A percentile compares a stretch with the other conserved stretches of the same genome.
phyloP scores from a whole-genome alignment of 2,329 filamentous ascomycete genomes.

The Fonsecaea nubica region DNA sequence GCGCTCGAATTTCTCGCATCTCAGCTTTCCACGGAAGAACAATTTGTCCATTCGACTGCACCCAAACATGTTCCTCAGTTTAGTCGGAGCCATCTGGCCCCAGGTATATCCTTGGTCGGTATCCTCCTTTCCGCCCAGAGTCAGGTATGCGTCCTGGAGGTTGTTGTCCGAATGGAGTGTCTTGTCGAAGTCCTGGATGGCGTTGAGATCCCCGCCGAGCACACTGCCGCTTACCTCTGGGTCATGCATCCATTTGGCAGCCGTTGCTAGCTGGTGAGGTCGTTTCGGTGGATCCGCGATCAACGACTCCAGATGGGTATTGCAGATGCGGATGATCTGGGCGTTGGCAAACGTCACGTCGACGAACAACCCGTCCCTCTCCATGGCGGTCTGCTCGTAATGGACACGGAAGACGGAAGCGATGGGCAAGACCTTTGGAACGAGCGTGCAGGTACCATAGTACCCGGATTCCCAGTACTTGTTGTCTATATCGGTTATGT shows the following conservation, averaged over 20 bases:
- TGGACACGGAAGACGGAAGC: constrained; percentile 58
- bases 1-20: constrained; percentile 52
- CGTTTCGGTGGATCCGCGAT: constrained; percentile 57
- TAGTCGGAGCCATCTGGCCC: constrained; percentile 60
- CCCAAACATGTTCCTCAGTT: constrained; percentile 54
- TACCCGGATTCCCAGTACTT: constrained; percentile 53
- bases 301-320: constrained; percentile 65
- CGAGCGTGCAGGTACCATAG: constrained; percentile 62
- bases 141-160: constrained; percentile 61
- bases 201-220: constrained; percentile 64
- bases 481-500: constrained; percentile 56
- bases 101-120: constrained; percentile 63
- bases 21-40: constrained; percentile 58
- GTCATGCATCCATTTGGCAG: constrained; percentile 53
- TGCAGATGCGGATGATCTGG: constrained; percentile 57
- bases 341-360: constrained; percentile 50
- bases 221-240: constrained; percentile 47
- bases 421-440: constrained; percentile 57
- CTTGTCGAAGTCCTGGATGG: constrained; percentile 62
- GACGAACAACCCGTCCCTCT: constrained; percentile 63
- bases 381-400: constrained; percentile 58
- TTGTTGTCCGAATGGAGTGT: constrained; percentile 56
- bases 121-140: constrained; percentile 58
- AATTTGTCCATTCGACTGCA: constrained; percentile 64
- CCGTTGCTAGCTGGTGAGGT: constrained; percentile 56